phyloP scores from a whole-genome alignment of 2,329 filamentous ascomycete genomes.

The Trichoderma brevicompactum region DNA sequence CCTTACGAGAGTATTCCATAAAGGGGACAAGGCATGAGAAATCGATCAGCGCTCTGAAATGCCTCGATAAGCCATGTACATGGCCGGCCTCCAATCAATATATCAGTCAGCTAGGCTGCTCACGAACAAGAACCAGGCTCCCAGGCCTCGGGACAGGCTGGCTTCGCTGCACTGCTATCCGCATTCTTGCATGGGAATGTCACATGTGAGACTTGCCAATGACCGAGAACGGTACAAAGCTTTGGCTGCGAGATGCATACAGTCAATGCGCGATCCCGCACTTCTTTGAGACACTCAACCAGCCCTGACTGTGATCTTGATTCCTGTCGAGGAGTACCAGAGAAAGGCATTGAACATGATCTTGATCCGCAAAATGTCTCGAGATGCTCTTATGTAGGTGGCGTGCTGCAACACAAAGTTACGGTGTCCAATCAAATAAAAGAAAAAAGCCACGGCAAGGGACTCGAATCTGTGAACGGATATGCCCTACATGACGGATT shows the following conservation, averaged over 20 bases:
- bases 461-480: neutral
- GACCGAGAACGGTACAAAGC: neutral
- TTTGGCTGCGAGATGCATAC: neutral
- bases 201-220: neutral
- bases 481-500: neutral
- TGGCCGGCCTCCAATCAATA: neutral
- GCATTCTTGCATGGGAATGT: neutral
- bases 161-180: neutral
- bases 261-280: slow-evolving; percentile 9
- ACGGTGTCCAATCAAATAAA: slow-evolving; percentile 10
- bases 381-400: neutral
- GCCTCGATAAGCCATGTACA: neutral
- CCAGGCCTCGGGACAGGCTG: neutral
- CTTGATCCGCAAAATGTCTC: neutral
- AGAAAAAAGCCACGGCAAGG: neutral
- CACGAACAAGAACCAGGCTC: neutral
- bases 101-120: neutral
- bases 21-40: neutral
- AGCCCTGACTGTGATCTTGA: neutral
- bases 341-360: neutral
- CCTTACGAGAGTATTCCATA: neutral
- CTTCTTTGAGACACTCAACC: slow-evolving; percentile 19
- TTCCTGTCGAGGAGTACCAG: neutral
- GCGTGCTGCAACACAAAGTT: neutral
- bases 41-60: neutral